Base-by-base conservation (phyloP, 139 green algal genomes). In the Coelastrella sp. region DNA sequence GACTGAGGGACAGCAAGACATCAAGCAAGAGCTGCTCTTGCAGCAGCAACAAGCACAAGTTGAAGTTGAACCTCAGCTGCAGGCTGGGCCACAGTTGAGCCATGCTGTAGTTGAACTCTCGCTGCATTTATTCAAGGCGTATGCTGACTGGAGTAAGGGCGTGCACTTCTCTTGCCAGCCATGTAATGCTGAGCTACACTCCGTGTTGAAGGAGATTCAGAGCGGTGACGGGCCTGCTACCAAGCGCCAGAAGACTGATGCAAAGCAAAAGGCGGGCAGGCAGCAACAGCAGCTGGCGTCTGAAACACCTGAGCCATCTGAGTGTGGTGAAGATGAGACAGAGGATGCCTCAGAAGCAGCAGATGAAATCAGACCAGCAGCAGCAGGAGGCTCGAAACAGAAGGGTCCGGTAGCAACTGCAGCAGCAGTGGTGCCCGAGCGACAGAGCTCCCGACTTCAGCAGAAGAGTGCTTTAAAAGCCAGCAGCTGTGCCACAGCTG, bases 131-230 rank as follows among this genome's bases (percentile, higher is more conserved):
- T 90, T 90, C 35, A 15, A n/a, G 20, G 76, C 61, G 7, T 90
- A 90, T 68, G 87, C 87, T 27, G 87, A 90, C 20, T 90, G 87
- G 87, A 63, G 60, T 0, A 84, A 80, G 61, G 35, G 76, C 9
- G n/a, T 85, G 61, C 87, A 90, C 63, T 90, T 90, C 61, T 81
- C 61, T 6, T 24, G 60, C 7, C 76, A 90, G 72, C 73, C 73
- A 1, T 90, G 85, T 73, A 90, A 90, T 61, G 73, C 85, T 70
- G 85, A 81, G 56, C 25, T 84, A 10, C 19, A 80, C 7, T 22
- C 17, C 20, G 7, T 81, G 68, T 49, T 68, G 49, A n/a, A 24
- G 22, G 60, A 68, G 20, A 49, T 56, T 49, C 84, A 82, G 61
- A 19, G 35, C 17, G 24, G 24, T 9, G 82, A 49, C 75, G 63